phyloP scores from a whole-genome alignment of 768 basidiomycete species.

The Udeniomyces megalosporus region DNA sequence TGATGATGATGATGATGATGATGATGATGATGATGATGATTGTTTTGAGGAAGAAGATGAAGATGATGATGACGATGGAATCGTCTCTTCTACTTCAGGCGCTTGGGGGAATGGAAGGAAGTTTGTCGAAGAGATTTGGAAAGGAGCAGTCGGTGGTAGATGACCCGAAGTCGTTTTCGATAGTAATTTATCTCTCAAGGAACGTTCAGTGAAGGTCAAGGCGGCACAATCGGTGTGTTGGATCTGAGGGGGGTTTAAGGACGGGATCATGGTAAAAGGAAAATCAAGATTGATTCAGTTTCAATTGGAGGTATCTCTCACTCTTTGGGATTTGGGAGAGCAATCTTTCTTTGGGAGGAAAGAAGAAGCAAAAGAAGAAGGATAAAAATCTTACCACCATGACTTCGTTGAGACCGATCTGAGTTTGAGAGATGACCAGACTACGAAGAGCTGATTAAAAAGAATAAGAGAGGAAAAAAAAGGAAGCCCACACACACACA shows the following conservation, averaged over 20 bases:
- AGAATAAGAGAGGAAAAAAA: no score
- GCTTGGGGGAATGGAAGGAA: conserved; percentile 15
- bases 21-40: no score
- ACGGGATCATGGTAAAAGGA: not conserved
- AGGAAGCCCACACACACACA: no score
- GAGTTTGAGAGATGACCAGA: conserved; percentile 15
- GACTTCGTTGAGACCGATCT: conserved; percentile 16
- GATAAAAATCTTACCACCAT: conserved; percentile 9
- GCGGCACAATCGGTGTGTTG: conserved; percentile 18
- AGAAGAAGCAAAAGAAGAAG: no score
- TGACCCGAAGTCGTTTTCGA: conserved; percentile 8
- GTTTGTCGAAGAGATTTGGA: conserved; percentile 10
- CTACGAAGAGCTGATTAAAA: conserved; percentile 15
- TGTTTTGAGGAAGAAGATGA: no score
- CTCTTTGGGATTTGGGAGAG: no score
- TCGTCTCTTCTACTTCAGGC: not conserved
- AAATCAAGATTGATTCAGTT: no score
- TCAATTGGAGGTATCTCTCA: no score
- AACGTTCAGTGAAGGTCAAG: conserved; percentile 13
- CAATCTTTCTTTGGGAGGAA: no score
- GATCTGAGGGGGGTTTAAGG: not conserved
- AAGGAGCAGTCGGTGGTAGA: conserved; percentile 11
- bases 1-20: no score
- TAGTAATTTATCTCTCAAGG: conserved; percentile 11
- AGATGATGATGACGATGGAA: no score